Evolutionary conservation across 2,329 filamentous ascomycete species (phyloP).

Genomic region (Chaetoscypha palmicola): DNA sequence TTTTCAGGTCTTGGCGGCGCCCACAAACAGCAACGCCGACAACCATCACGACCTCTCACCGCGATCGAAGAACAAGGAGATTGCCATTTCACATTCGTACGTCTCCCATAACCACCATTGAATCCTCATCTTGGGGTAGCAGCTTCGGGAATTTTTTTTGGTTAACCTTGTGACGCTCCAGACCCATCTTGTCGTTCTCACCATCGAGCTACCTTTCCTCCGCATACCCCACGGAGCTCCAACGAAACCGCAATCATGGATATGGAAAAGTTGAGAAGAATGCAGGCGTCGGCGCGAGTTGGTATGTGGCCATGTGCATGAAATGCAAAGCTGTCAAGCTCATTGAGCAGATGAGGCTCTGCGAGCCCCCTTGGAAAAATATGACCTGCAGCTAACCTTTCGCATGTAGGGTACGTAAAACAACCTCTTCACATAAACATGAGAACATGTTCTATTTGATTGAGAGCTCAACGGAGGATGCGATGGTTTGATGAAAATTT

Average conservation of each 20-base stretch:
- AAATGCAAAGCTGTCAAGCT: not conserved
- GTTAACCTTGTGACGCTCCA: not conserved
- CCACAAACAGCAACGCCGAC: not conserved
- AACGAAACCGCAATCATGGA: slow-evolving; percentile 46
- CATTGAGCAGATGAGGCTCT: not conserved
- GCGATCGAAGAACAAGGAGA: slow-evolving; percentile 2
- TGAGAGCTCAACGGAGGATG: too few relatives aligned
- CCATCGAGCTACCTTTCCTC: slow-evolving; percentile 10
- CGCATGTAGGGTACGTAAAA: slow-evolving; percentile 20
- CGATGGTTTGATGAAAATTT: too few relatives aligned
- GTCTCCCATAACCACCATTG: not conserved
- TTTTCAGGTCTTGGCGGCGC: not conserved
- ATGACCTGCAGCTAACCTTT: slow-evolving; percentile 14
- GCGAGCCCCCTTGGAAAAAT: not conserved
- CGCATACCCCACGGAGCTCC: slow-evolving; percentile 23
- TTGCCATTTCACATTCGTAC: slow-evolving; percentile 1
- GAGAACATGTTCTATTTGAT: not conserved
- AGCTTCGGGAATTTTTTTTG: not conserved
- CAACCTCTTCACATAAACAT: not conserved
- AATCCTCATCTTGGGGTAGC: not conserved
- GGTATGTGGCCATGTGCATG: slow-evolving; percentile 20
- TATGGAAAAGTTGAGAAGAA: slow-evolving; percentile 58
- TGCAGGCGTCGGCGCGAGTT: slow-evolving; percentile 55
- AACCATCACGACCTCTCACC: slow-evolving; percentile 3
- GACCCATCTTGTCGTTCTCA: slow-evolving; percentile 8